These are phyloP conservation scores for Acmispon strigosus DNA, from an alignment of 306 rosid genomes.

Conservation along the genomic window DNA sequence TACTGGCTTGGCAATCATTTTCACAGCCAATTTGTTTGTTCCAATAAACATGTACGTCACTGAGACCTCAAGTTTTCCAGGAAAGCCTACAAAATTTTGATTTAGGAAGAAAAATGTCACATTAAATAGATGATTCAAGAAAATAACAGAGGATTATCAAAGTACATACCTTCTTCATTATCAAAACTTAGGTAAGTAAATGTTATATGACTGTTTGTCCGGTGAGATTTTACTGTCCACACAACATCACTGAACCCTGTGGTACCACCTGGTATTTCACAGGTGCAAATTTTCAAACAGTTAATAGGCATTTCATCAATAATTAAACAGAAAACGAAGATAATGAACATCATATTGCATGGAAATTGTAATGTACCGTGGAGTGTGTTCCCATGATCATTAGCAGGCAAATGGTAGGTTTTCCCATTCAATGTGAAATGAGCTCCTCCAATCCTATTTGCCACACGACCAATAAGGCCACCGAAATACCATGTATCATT, in stretches of 20 bases:
- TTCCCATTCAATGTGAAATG: slow-evolving; percentile 27
- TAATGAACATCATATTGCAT: neutral
- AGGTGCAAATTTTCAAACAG: neutral
- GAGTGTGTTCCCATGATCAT: slow-evolving; percentile 37
- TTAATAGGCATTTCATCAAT: neutral
- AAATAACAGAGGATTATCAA: neutral
- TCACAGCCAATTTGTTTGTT: slow-evolving; percentile 34
- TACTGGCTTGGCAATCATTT: slow-evolving; percentile 43
- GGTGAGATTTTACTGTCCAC: slow-evolving; percentile 42
- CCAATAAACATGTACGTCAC: slow-evolving; percentile 50
- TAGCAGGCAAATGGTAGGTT: slow-evolving; percentile 33
- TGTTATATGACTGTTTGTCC: slow-evolving; percentile 34
- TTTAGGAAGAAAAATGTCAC: neutral
- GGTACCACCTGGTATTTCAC: slow-evolving; percentile 44
- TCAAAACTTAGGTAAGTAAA: slow-evolving; percentile 46
- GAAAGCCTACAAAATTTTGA: slow-evolving; percentile 45
- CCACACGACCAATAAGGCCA: slow-evolving; percentile 38
- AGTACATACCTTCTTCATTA: slow-evolving; percentile 48
- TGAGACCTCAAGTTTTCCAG: slow-evolving; percentile 46
- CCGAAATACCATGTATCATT: slow-evolving; percentile 33
- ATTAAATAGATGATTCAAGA: neutral
- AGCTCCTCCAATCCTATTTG: slow-evolving; percentile 41
- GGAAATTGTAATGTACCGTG: slow-evolving; percentile 7
- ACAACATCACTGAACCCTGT: slow-evolving; percentile 51
- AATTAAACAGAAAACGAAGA: neutral